Evolutionary conservation across 176 grass and related monocot species (phyloP).

Genomic region (Tuctoria greenei): DNA sequence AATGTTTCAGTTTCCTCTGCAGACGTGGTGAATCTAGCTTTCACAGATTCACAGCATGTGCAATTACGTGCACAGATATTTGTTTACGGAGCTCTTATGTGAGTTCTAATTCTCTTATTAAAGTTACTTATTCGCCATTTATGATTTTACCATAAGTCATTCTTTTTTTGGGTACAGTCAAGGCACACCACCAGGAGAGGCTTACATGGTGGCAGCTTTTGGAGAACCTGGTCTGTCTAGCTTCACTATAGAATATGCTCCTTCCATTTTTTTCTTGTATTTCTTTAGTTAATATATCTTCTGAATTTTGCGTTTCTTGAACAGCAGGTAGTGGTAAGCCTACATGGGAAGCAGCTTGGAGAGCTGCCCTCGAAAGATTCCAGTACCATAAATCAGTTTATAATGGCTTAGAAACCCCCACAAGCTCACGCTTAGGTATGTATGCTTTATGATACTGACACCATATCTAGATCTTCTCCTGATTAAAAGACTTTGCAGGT

Average conservation of each 20-base stretch:
- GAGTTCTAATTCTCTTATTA: conserved; percentile 47
- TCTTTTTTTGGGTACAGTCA: conserved; percentile 66
- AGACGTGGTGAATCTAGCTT: conserved; percentile 62
- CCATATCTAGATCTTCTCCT: conserved; percentile 1
- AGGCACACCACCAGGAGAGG: conserved; percentile 79
- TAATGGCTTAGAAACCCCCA: conserved; percentile 58
- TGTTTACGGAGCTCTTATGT: conserved; percentile 99
- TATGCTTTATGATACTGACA: background rate
- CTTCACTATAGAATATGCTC: conserved; percentile 6
- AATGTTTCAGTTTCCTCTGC: conserved; percentile 49
- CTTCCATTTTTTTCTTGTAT: background rate
- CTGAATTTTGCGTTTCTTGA: conserved; percentile 27
- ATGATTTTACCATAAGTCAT: conserved; percentile 13
- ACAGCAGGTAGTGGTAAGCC: conserved; percentile 54
- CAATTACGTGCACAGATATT: conserved; percentile 94
- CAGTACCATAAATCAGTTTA: conserved; percentile 64
- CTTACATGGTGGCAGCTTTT: conserved; percentile 94
- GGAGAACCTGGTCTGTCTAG: conserved; percentile 78
- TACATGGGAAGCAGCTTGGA: conserved; percentile 77
- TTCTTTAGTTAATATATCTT: conserved; percentile 1
- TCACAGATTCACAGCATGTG: conserved; percentile 88
- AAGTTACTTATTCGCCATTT: conserved; percentile 25
- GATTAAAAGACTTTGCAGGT: conserved; percentile 39
- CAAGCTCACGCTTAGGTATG: conserved; percentile 60
- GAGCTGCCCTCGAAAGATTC: conserved; percentile 68